Evolutionary conservation across 1,284 basidiomycete species (phyloP), one percentile per base, ranked within the genome.

Genomic region (Golubevia sp.): DNA sequence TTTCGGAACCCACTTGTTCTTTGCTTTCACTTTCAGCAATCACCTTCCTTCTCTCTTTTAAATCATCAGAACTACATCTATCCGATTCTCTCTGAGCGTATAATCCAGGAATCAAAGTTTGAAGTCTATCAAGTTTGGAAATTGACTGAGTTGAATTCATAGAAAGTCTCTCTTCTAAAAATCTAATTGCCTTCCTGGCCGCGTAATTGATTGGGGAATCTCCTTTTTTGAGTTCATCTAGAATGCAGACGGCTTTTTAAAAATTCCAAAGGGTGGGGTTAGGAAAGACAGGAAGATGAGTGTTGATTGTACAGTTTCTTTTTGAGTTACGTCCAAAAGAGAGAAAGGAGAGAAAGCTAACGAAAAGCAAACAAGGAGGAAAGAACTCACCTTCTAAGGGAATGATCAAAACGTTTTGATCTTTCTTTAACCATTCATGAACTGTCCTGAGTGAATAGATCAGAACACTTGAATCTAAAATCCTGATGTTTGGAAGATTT

Each of bases 141-240:
- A 11, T 11, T 34, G 30, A 34, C 4, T 5, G 30, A 34, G 5
- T 34, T 34, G 30, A 34, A 34, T 34, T 34, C 11, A 3, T 34
- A 11, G 30, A 34, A 34, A 34, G 4, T 11, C 30, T 3, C 11
- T 34, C 71, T 44, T 79, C 76, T 44, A 79, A 64, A 64, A 72
- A 79, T 18, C 75, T 68, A 3, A 70, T 73, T 0, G 76, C 76
- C 25, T 75, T 74, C 26, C 76, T 57, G 2, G 76, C 76, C 0
- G 73, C 74, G 11, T 70, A 56, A 52, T 75, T 76, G 55, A 77
- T 59, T 7, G 61, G 63, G 11, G 68, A 63, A 56, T 76, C 67
- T 26, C 73, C 73, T 25, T 73, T 76, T 54, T 79, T 79, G 25
- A 79, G 71, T 57, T 77, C 49, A 49, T 79, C 76, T 48, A 79